Evolutionary conservation across 2,329 filamentous ascomycete genomes (phyloP).

Genomic region (Penicillium sp.): DNA sequence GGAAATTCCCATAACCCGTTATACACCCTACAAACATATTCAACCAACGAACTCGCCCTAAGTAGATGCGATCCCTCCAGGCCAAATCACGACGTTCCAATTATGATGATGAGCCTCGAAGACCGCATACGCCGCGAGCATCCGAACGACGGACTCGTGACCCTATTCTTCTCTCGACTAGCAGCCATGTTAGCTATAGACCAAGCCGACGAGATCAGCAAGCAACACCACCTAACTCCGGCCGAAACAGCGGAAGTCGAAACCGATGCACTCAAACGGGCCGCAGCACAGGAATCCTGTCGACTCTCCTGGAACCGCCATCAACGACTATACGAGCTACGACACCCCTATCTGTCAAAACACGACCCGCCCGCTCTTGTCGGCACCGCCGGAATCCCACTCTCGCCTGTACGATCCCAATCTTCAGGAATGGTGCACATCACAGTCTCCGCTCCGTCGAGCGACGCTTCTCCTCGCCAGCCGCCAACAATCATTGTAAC

Average conservation of each 20-base stretch:
- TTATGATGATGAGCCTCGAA: slow-evolving; percentile 46
- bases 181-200: slow-evolving; percentile 52
- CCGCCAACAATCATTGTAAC: slow-evolving; percentile 42
- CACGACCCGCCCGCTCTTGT: slow-evolving; percentile 31
- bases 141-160: slow-evolving; percentile 46
- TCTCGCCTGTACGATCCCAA: slow-evolving; percentile 33
- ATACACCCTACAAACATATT: slow-evolving; percentile 47
- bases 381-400: slow-evolving; percentile 37
- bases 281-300: slow-evolving; percentile 49
- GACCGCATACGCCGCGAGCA: slow-evolving; percentile 38
- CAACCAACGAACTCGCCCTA: slow-evolving; percentile 45
- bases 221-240: slow-evolving; percentile 41
- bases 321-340: slow-evolving; percentile 46
- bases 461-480: slow-evolving; percentile 24
- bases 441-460: slow-evolving; percentile 39
- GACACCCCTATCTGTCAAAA: slow-evolving; percentile 45
- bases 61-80: slow-evolving; percentile 45
- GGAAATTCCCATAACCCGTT: slow-evolving; percentile 44
- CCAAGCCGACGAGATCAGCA: slow-evolving; percentile 43
- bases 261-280: slow-evolving; percentile 45
- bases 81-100: slow-evolving; percentile 41
- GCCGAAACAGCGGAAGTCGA: slow-evolving; percentile 45
- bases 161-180: slow-evolving; percentile 50
- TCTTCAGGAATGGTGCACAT: slow-evolving; percentile 43
- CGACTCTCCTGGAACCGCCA: slow-evolving; percentile 46